Conservation (phyloP, 2,329 filamentous ascomycete species). For the Arthrinium puccinioides region DNA sequence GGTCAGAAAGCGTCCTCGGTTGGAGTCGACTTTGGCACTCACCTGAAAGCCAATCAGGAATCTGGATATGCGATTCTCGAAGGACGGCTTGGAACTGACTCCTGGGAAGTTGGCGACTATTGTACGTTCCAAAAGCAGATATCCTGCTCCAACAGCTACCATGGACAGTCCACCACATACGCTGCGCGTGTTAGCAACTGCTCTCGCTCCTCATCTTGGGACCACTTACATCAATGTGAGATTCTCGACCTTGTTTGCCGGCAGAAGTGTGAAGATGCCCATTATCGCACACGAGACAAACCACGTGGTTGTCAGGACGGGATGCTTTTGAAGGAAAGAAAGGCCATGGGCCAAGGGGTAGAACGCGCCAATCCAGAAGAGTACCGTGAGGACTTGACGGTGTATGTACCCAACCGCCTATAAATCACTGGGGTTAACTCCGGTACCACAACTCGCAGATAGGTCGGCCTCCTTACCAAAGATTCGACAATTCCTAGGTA, state of each 20-base stretch:
- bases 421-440: no score
- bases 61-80: slow-evolving; percentile 42
- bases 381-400: slow-evolving; percentile 74
- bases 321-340: slow-evolving; percentile 62
- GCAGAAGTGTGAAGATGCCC: slow-evolving; percentile 85
- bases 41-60: slow-evolving; percentile 61
- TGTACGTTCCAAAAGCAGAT: slow-evolving; percentile 71
- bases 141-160: slow-evolving; percentile 66
- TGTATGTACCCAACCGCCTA: slow-evolving; percentile 89
- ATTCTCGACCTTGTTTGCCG: slow-evolving; percentile 75
- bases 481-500: slow-evolving; percentile 75
- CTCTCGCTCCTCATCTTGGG: no score
- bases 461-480: slow-evolving; percentile 59
- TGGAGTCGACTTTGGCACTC: no score
- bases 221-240: slow-evolving; percentile 33
- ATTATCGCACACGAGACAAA: slow-evolving; percentile 68
- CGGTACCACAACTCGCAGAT: no score
- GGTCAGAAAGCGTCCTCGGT: no score
- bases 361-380: slow-evolving; percentile 67
- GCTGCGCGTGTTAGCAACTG: no score
- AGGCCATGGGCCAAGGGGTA: slow-evolving; percentile 75
- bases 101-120: slow-evolving; percentile 41
- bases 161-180: slow-evolving; percentile 72
- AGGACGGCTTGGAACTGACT: slow-evolving; percentile 23
- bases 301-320: slow-evolving; percentile 63